Evolutionary conservation across 371 early-diverging fungal species (phyloP), one percentile per base, ranked within the genome.

Genomic region (Actinomortierella ambigua): DNA sequence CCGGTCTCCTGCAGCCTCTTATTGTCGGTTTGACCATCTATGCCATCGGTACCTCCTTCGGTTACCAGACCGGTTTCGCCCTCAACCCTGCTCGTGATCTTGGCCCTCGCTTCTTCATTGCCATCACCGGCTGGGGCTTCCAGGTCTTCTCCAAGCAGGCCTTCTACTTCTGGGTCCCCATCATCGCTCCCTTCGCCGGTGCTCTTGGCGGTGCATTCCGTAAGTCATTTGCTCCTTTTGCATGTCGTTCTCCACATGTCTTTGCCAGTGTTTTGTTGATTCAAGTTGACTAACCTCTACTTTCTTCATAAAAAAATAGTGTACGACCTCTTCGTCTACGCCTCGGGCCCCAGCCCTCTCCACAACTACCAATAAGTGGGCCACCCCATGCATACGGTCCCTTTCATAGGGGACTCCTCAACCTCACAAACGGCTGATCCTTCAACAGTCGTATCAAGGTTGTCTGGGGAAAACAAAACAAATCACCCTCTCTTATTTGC

Each of bases 71-170:
- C 26, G 92, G 92, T 8, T 91, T 88, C 50, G 90, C 90, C 18
- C 76, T 95, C 51, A 95, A 95, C 76, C 94, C 93, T 47, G 95
- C 95, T 17, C 88, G 95, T 66, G 95, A 95, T 80, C 71, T 95
- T 65, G 95, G 93, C 17, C 95, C 95, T 13, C 88, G 95, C 50
- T 63, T 93, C 20, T 91, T 94, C 69, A 89, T 93, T 41, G 78
- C 86, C 28, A 55, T 90, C 48, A 90, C 88, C 17, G 92, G 92
- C 18, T 95, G 91, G 85, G 92, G 94, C 28, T 44, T 66, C 20
- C 83, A 81, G 22, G 89, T 88, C 22, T 92, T 95, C 79, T 78
- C 81, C 6, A 81, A 77, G 17, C 75, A 79, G 59, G 63, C 85
- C 53, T 85, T 86, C 77, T 91, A 90, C 65, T 89, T 90, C 60